These are phyloP conservation scores for Ustilago loliicola DNA, from an alignment of 1,284 basidiomycete genomes.

Conservation along the genomic window DNA sequence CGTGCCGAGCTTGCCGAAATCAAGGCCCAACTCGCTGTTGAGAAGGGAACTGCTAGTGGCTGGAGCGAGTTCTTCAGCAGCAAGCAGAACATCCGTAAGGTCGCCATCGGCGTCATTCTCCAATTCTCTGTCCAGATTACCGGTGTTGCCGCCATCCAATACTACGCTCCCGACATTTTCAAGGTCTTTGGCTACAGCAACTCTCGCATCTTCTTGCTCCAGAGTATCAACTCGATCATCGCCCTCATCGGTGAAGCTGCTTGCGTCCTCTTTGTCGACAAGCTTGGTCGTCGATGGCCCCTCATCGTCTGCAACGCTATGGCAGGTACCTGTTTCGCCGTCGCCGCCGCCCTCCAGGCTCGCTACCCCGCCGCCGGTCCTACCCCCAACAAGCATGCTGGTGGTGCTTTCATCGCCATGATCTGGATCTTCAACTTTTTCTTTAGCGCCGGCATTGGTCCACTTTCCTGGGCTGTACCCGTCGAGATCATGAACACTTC, in stretches of 20 bases:
- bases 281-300: constrained; percentile 75
- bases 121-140: constrained; percentile 74
- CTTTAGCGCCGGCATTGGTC: constrained; percentile 75
- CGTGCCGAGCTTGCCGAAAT: constrained; percentile 72
- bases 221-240: constrained; percentile 77
- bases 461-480: constrained; percentile 69
- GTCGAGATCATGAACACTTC: constrained; percentile 75
- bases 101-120: constrained; percentile 72
- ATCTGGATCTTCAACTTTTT: constrained; percentile 76
- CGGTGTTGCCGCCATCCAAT: constrained; percentile 74
- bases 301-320: constrained; percentile 76
- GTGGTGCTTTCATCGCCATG: constrained; percentile 65
- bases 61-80: constrained; percentile 75
- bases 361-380: constrained; percentile 73
- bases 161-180: constrained; percentile 71
- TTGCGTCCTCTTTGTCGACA: constrained; percentile 77
- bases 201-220: constrained; percentile 75
- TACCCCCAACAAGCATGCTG: constrained; percentile 31
- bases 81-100: constrained; percentile 73
- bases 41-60: constrained; percentile 44
- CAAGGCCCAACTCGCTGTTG: constrained; percentile 68
- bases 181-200: constrained; percentile 73
- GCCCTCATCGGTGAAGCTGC: constrained; percentile 76
- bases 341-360: constrained; percentile 75
- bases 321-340: constrained; percentile 75